These are phyloP conservation scores for Rhypophila decipiens DNA, from an alignment of 495 filamentous ascomycete genomes.

Conservation along the genomic window DNA sequence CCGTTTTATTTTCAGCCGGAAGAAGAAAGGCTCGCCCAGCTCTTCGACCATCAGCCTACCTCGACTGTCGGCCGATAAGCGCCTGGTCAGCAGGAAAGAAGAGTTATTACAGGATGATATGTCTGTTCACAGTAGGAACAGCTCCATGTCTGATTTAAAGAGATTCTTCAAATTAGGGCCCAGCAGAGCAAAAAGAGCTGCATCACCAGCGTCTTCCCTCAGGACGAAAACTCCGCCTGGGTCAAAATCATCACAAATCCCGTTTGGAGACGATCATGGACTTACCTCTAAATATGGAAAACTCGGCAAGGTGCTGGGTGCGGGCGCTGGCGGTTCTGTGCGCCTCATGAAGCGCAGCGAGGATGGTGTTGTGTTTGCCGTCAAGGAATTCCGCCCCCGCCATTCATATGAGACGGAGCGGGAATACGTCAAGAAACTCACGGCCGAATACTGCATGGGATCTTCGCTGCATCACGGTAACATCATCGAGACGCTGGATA, in stretches of 20 bases:
- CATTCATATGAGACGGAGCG: conserved; percentile 90
- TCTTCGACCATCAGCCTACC: conserved; percentile 41
- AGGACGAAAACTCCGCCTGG: conserved; percentile 51
- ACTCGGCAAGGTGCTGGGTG: conserved; percentile 86
- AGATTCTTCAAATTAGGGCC: conserved; percentile 75
- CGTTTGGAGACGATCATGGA: conserved; percentile 92
- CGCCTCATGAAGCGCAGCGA: conserved; percentile 87
- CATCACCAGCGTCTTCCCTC: conserved; percentile 50
- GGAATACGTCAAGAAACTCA: conserved; percentile 98
- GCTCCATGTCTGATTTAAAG: conserved; percentile 91
- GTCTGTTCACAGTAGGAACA: conserved; percentile 49
- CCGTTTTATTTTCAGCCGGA: conserved; percentile 71
- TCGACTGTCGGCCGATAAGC: conserved; percentile 24
- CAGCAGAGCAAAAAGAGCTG: conserved; percentile 57
- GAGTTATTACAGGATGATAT: conserved; percentile 29
- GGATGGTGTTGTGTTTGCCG: conserved; percentile 89
- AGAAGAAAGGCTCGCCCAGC: conserved; percentile 37
- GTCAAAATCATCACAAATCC: conserved; percentile 59
- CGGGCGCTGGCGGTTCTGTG: conserved; percentile 92
- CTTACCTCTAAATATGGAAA: conserved; percentile 90
- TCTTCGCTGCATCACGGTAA: conserved; percentile 97
- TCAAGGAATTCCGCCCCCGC: conserved; percentile 91
- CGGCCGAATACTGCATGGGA: conserved; percentile 98
- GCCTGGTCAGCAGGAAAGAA: conserved; percentile 40
- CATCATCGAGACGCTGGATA: conserved; percentile 96